phyloP scores from a whole-genome alignment of 2,329 filamentous ascomycete genomes.

The Fusarium veterinarium region DNA sequence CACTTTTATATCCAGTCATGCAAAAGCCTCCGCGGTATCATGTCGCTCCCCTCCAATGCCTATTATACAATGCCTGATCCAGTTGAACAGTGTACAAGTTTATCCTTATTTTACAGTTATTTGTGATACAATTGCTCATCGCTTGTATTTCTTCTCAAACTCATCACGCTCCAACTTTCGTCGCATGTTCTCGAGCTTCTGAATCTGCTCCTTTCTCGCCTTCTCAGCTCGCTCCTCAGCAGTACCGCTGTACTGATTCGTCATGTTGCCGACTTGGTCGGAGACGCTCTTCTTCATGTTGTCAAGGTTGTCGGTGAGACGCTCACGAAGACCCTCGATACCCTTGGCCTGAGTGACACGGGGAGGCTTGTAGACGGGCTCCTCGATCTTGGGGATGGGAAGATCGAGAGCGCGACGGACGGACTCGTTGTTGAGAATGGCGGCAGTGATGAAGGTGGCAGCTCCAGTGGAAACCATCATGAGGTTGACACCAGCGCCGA shows the following conservation, averaged over 20 bases:
- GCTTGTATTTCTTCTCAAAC: conserved; percentile 57
- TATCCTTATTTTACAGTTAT: conserved; percentile 33
- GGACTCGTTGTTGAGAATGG: conserved; percentile 52
- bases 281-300: conserved; percentile 54
- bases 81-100: conserved; percentile 16
- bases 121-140: conserved; percentile 30
- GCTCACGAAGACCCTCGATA: conserved; percentile 46
- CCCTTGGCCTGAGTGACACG: conserved; percentile 40
- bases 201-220: conserved; percentile 50
- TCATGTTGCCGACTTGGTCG: conserved; percentile 50
- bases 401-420: conserved; percentile 55
- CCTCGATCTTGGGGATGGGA: conserved; percentile 47
- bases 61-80: conserved; percentile 33
- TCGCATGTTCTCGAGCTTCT: conserved; percentile 51
- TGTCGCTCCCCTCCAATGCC: conserved; percentile 29
- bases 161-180: conserved; percentile 52
- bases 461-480: conserved; percentile 58
- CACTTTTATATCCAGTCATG: conserved; percentile 17
- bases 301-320: conserved; percentile 49
- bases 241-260: conserved; percentile 48
- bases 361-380: conserved; percentile 52
- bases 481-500: conserved; percentile 61
- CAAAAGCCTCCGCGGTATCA: conserved; percentile 17
- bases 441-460: conserved; percentile 51
- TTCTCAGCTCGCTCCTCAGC: conserved; percentile 51